Base-by-base conservation (phyloP, 2,329 filamentous ascomycete genomes). In the Drechslera avenae region DNA sequence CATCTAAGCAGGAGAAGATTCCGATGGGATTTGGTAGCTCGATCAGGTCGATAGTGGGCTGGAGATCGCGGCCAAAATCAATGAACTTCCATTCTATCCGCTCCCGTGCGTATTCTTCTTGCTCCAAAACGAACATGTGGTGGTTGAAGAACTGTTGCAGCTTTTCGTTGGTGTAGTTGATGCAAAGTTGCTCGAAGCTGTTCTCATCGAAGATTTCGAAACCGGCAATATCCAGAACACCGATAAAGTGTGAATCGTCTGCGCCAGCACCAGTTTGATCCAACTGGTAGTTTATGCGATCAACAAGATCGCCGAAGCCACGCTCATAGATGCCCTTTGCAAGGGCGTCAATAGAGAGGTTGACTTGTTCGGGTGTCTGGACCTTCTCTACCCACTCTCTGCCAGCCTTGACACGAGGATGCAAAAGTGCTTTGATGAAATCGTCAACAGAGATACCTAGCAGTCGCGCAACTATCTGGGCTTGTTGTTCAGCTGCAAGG, bases 61-160 rank as follows among this genome's bases (percentile, higher is more conserved):
- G 95, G 19, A 99, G 80, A 68, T 99, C 94, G 55, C 92, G 91
- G 14, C 94, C 94, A 70, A 99, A 99, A 74, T 99, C 94, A 69
- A 99, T 99, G 72, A 99, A 99, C 69, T 97, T 91, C 94, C 94
- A 99, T 75, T 99, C 94, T 62, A 99, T 99, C 73, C 97, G 90
- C 71, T 99, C 94, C 39, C 93, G 82, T 7, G 94, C 92, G 73
- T 99, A 99, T 73, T 99, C 94, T 73, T 99, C 94, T 68, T 99
- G 94, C 72, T 99, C 94, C 6, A 99, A 81, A 8, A 99, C 94
- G 69, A 99, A 99, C 94, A 99, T 99, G 78, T 99, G 95, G 71
- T 99, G 94, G 67, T 99, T 99, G 83, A 99, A 99, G 74, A 99
- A 99, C 63, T 99, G 94, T 69, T 99, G 94, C 5, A 99, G 80